These are phyloP conservation scores for Termitomyces sp. DNA, from an alignment of 768 basidiomycete genomes.

Conservation along the genomic window DNA sequence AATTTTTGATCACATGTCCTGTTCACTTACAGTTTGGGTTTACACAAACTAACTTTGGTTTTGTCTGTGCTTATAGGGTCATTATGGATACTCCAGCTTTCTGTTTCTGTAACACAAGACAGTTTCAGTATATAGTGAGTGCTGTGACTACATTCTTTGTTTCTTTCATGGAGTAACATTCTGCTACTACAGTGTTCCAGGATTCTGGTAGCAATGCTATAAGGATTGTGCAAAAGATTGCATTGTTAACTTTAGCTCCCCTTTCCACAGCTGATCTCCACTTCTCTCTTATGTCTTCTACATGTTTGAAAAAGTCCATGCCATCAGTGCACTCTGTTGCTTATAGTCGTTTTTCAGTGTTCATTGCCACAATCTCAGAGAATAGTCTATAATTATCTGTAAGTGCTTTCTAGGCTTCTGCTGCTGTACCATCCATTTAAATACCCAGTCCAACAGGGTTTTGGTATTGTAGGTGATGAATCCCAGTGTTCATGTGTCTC, in stretches of 20 bases:
- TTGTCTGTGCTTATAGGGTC: neutral
- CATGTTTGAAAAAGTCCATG: neutral
- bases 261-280: neutral
- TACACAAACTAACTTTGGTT: neutral
- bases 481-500: neutral
- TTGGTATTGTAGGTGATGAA: neutral
- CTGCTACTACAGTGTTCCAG: too few relatives aligned
- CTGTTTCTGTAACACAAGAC: too few relatives aligned
- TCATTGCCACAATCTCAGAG: neutral
- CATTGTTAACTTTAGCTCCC: too few relatives aligned
- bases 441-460: neutral
- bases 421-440: neutral
- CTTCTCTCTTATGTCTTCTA: neutral
- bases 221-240: too few relatives aligned
- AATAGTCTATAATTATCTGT: neutral
- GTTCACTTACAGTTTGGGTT: neutral
- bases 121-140: too few relatives aligned
- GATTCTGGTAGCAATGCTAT: too few relatives aligned
- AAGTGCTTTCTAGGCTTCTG: neutral
- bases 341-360: neutral
- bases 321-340: neutral
- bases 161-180: too few relatives aligned
- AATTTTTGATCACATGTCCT: neutral
- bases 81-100: too few relatives aligned
- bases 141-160: too few relatives aligned